phyloP scores from a whole-genome alignment of 108 stramenopile genomes.

The Skeletonema potamos region DNA sequence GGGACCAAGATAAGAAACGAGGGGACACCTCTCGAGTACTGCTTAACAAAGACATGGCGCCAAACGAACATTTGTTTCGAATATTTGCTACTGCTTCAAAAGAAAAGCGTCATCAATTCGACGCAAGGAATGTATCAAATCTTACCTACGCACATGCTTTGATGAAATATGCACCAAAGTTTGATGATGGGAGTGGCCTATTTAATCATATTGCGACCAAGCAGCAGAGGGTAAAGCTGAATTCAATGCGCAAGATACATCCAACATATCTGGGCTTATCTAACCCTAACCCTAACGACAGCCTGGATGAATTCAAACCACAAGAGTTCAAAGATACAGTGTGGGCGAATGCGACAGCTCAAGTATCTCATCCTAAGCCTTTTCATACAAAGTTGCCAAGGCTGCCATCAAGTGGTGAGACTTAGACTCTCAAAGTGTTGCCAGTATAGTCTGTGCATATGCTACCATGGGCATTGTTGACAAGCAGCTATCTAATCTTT shows the following conservation, averaged over 20 bases:
- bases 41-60: not conserved
- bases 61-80: not conserved
- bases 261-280: conserved; percentile 5
- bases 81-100: not conserved
- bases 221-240: not conserved
- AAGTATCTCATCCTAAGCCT: too few relatives aligned
- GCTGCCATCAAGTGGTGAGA: not conserved
- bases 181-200: not conserved
- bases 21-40: not conserved
- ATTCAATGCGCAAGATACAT: conserved; percentile 14
- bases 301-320: too few relatives aligned
- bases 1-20: not conserved
- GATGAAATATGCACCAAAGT: not conserved
- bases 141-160: not conserved
- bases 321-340: too few relatives aligned
- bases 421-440: too few relatives aligned
- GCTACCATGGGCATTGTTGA: too few relatives aligned
- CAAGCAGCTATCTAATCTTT: too few relatives aligned
- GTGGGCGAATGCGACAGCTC: too few relatives aligned
- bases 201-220: conserved; percentile 3
- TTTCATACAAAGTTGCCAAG: too few relatives aligned
- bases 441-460: too few relatives aligned
- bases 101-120: not conserved
- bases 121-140: not conserved
- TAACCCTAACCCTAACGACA: not conserved